A percentile compares a stretch with the other conserved stretches of the same genome.
Conservation (phyloP, 2,329 filamentous ascomycete genomes). For the Pseudopyricularia javanii region DNA sequence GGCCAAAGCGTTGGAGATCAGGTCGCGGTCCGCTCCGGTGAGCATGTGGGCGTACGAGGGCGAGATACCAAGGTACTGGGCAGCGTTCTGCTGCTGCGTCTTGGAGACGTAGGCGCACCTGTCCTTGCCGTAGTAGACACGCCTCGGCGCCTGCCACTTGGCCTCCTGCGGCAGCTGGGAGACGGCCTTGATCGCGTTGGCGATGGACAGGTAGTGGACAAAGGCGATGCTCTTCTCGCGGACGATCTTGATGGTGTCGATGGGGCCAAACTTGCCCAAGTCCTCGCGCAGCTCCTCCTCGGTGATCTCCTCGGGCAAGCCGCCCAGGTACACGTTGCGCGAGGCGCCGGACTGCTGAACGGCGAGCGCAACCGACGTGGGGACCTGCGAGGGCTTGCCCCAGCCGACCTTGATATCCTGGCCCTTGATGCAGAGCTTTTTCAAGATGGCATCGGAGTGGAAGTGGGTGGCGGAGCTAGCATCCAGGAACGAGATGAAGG, state of each 20-base stretch:
- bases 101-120: conserved; percentile 97
- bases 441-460: conserved; percentile 98
- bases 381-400: conserved; percentile 97
- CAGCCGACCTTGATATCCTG: conserved; percentile 99
- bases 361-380: conserved; percentile 90
- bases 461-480: conserved; percentile 97
- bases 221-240: conserved; percentile 97
- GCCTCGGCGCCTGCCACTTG: conserved; percentile 91
- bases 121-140: conserved; percentile 98
- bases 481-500: conserved; percentile 97
- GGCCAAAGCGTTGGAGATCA: conserved; percentile 91
- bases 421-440: conserved; percentile 96
- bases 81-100: conserved; percentile 98
- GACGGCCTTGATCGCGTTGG: conserved; percentile 96
- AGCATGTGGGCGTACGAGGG: conserved; percentile 94
- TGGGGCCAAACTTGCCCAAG: conserved; percentile 87
- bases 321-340: conserved; percentile 92
- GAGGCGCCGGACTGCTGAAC: conserved; percentile 97
- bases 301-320: conserved; percentile 75
- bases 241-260: conserved; percentile 96
- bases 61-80: conserved; percentile 93
- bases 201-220: conserved; percentile 92
- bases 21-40: conserved; percentile 87
- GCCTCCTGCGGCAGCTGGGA: conserved; percentile 89
- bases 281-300: conserved; percentile 93